Base-by-base conservation (phyloP, 1,284 basidiomycete species). In the Cryptococcus hybrid region DNA sequence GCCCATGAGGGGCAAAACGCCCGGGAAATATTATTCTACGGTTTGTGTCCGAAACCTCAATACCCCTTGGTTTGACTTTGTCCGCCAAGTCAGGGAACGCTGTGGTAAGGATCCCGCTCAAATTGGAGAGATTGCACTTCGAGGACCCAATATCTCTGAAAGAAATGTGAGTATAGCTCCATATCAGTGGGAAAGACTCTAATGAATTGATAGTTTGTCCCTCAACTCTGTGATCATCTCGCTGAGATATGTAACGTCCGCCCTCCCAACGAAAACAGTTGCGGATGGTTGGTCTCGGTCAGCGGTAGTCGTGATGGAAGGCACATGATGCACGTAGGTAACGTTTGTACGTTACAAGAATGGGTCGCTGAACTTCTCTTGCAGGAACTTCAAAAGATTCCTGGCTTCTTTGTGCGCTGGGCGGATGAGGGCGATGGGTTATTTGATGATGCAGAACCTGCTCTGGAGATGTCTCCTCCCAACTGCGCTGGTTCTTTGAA, bases 361-460 rank as follows among this genome's bases (percentile, higher is more conserved):
- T 45, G 11, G 13, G 3, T n/a, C 44, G 51, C 15, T 46, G 42
- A 42, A 24, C 9, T 36, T 43, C 18, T 35, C 35, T 7, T 3
- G 36, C 30, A 70, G 70, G 56, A 69, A 45, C 49, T 72, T 1
- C 7, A 12, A 7, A 49, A 57, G 24, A 56, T 74, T 7, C 68
- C 70, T 5, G 71, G 71, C 0, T 47, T 74, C 43, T 52, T 60
- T 13, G 54, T 52, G 4, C 58, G 67, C 36, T 68, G 62, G 60
- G 64, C 62, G 4, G 52, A 61, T 13, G 55, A 62, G n/a, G 51
- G 51, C 7, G 65, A 67, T 36, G 61, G 58, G 2, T 49, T 47
- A 11, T 58, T 58, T 18, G 46, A 56, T 7, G 18, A 38, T 35
- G 57, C 30, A 30, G 30, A 30, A 30, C 30, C 30, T 30, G 30